Percentiles rank a stretch among this genome's conserved stretches.
Evolutionary conservation across 2,329 filamentous ascomycete genomes (phyloP).

Genomic region (Colletotrichum sp.): DNA sequence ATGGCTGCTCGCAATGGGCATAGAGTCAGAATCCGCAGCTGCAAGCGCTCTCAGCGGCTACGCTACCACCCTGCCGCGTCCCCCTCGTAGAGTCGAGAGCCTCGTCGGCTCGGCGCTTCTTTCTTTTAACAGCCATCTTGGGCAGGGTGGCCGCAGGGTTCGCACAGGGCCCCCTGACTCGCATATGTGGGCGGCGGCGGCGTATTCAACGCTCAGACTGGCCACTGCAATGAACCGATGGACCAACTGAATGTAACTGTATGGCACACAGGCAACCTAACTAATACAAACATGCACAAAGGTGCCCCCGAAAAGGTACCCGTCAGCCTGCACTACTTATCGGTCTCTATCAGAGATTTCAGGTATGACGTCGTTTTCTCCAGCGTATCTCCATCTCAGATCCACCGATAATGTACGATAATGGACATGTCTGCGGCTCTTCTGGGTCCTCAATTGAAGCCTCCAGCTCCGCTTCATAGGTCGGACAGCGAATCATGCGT

Average conservation of each 20-base stretch:
- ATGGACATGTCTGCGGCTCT: conserved; percentile 18
- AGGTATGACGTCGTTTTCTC: conserved; percentile 18
- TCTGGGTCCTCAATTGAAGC: neutral
- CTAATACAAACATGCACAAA: neutral
- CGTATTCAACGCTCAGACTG: neutral
- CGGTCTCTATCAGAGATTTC: conserved; percentile 4
- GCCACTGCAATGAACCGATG: neutral
- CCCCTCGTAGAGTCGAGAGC: neutral
- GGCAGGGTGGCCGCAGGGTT: conserved; percentile 9
- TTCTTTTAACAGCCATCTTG: neutral
- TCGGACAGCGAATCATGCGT: neutral
- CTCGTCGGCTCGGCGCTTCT: conserved; percentile 9
- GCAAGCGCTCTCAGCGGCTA: conserved; percentile 18
- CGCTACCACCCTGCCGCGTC: neutral
- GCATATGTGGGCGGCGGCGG: neutral
- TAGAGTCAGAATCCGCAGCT: conserved; percentile 8
- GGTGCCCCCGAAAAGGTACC: neutral
- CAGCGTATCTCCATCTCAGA: conserved; percentile 2
- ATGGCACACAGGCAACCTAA: neutral
- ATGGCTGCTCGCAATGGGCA: neutral
- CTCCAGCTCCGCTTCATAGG: neutral
- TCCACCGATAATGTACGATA: conserved; percentile 11
- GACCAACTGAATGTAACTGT: conserved; percentile 3
- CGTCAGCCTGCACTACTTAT: neutral
- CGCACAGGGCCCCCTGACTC: conserved; percentile 18